Conservation (phyloP, 441 rosid species). For the Raphanus hybrid region DNA sequence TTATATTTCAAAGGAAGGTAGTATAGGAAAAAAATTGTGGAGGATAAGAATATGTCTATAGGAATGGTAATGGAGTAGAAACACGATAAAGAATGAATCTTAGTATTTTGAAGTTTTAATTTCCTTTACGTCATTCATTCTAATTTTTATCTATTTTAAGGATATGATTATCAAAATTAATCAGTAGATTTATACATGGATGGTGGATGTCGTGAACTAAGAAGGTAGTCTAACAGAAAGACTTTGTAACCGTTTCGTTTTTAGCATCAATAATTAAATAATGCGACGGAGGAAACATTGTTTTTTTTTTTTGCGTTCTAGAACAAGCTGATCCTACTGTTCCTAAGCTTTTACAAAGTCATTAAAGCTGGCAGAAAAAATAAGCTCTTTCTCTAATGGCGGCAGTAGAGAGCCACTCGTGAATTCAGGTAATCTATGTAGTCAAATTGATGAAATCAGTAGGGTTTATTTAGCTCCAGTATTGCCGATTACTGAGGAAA, state of each 20-base stretch:
- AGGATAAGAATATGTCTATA: neutral
- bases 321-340: neutral
- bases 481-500: no score
- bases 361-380: no score
- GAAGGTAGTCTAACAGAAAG: slow-evolving; percentile 1
- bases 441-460: no score
- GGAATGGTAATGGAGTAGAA: neutral
- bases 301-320: neutral
- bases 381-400: no score
- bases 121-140: neutral
- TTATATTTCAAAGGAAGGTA: slow-evolving; percentile 2
- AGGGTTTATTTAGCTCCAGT: no score
- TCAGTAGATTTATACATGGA: neutral
- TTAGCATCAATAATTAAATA: neutral
- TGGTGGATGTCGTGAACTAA: slow-evolving; percentile 22
- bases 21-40: neutral
- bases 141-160: neutral
- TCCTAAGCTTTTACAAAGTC: no score
- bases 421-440: no score
- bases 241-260: neutral
- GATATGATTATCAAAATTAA: neutral
- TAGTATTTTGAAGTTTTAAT: neutral
- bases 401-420: no score
- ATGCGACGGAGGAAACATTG: neutral
- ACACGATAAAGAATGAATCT: neutral